Evolutionary conservation across 805 yeast genomes (phyloP).

Genomic region (Cyberlindnera bimundalis): DNA sequence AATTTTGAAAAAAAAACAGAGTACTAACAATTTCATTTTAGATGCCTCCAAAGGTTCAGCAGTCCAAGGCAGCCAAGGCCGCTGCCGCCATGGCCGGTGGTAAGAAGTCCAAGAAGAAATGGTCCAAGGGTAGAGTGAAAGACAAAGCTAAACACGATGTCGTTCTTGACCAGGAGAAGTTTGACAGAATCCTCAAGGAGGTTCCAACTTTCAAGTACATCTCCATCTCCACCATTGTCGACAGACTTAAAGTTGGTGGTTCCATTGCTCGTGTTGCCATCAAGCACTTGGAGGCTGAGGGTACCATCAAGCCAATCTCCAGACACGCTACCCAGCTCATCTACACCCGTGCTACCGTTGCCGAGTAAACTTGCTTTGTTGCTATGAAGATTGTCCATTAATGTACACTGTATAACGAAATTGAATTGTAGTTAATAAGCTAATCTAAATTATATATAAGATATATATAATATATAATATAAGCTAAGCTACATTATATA

Average conservation of each 20-base stretch:
- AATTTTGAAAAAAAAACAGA: not conserved
- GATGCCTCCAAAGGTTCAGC: conserved; percentile 99
- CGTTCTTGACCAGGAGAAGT: conserved; percentile 95
- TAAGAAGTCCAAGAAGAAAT: conserved; percentile 99
- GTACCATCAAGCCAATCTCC: conserved; percentile 90
- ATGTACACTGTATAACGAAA: conserved; percentile 30
- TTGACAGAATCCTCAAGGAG: conserved; percentile 99
- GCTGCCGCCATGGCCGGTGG: conserved; percentile 99
- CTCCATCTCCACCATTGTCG: conserved; percentile 97
- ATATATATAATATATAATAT: too few relatives aligned
- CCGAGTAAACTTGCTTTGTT: conserved; percentile 41
- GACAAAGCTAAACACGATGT: conserved; percentile 99
- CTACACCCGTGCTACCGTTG: conserved; percentile 80
- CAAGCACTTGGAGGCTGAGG: conserved; percentile 90
- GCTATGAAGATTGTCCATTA: conserved; percentile 10
- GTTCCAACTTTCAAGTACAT: conserved; percentile 98
- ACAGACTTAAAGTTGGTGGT: conserved; percentile 99
- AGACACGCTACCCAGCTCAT: conserved; percentile 96
- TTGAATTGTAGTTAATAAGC: not conserved
- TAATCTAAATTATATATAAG: too few relatives aligned
- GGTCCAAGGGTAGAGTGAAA: conserved; percentile 99
- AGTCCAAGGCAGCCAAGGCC: conserved; percentile 99
- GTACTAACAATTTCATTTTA: conserved; percentile 33
- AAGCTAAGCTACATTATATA: too few relatives aligned
- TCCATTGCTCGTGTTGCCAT: conserved; percentile 98